These are phyloP conservation scores for Hygrophorus pudorinus DNA, from an alignment of 768 basidiomycete species.

Conservation along the genomic window DNA sequence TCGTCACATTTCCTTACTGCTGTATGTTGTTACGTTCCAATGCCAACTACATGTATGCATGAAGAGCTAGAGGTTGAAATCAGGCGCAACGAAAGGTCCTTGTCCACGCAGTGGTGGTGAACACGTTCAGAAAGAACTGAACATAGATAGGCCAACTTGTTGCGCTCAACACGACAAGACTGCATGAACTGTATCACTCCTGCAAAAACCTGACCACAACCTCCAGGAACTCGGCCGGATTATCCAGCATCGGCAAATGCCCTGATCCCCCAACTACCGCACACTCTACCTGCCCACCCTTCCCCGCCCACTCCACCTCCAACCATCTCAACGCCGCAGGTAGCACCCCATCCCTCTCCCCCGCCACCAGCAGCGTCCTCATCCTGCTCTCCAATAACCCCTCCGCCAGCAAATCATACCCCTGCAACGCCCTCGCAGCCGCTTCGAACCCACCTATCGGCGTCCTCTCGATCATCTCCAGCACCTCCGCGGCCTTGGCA, in stretches of 20 bases:
- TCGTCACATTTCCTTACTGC: too few species aligned
- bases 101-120: too few species aligned
- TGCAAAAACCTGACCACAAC: constrained; percentile 22
- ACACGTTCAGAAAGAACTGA: too few species aligned
- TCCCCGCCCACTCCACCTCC: constrained; percentile 22
- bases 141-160: too few species aligned
- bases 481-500: constrained; percentile 19
- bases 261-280: constrained; percentile 29
- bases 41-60: too few species aligned
- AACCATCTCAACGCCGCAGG: constrained; percentile 27
- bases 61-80: too few species aligned
- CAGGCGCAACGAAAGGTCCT: too few species aligned
- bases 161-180: too few species aligned
- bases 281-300: constrained; percentile 19
- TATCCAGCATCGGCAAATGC: constrained; percentile 46
- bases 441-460: constrained; percentile 32
- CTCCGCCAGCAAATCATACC: constrained; percentile 29
- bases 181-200: neutral
- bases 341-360: constrained; percentile 38
- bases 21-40: too few species aligned
- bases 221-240: constrained; percentile 30
- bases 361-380: constrained; percentile 35
- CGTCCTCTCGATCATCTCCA: constrained; percentile 29
- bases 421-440: constrained; percentile 34
- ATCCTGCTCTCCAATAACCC: constrained; percentile 19